Conservation (phyloP, 148 eudicot genomes). For the Cornus kousa region DNA sequence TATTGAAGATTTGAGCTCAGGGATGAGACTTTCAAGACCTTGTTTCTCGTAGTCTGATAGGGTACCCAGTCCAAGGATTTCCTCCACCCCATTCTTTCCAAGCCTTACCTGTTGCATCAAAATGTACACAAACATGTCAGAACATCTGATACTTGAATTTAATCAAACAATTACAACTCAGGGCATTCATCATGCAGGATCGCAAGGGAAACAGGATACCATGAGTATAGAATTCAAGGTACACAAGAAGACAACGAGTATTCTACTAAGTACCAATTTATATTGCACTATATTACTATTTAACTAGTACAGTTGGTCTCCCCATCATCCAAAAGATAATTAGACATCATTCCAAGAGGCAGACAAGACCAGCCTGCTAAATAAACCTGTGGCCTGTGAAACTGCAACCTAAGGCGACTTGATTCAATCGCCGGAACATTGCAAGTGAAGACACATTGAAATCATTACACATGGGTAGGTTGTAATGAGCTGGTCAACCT, state of each 20-base stretch:
- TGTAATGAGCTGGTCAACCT: no score
- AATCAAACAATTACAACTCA: background rate
- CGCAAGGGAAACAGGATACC: no score
- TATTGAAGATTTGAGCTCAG: conserved; percentile 65
- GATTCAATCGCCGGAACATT: background rate
- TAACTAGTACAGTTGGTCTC: no score
- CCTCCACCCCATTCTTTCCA: conserved; percentile 81
- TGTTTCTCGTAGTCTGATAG: conserved; percentile 61
- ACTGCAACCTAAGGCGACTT: background rate
- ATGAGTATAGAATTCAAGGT: background rate
- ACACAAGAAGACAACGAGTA: background rate
- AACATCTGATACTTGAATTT: background rate
- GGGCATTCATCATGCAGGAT: background rate
- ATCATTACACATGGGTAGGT: background rate
- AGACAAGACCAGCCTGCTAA: no score
- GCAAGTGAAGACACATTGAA: background rate
- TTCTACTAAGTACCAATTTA: background rate
- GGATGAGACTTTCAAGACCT: conserved; percentile 47
- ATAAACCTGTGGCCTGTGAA: background rate
- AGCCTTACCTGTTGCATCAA: conserved; percentile 64
- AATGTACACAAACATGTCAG: background rate
- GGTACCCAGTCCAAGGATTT: conserved; percentile 58
- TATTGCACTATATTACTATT: no score
- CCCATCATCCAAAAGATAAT: no score
- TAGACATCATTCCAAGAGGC: background rate